Conservation (phyloP, 2,329 filamentous ascomycete species). For the Septoria linicola region DNA sequence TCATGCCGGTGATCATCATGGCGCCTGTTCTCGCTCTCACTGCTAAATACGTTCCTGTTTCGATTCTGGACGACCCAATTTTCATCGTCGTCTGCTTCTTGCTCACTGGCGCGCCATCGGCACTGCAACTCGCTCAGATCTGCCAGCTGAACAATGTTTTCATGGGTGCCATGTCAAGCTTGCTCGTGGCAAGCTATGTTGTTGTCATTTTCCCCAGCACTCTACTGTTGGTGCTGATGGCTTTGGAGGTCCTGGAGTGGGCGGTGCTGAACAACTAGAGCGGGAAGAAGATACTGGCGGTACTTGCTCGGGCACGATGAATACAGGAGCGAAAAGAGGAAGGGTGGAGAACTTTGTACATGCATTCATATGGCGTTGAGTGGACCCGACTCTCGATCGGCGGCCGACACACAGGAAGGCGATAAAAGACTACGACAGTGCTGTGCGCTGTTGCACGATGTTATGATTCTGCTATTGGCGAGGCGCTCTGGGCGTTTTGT, state of each 20-base stretch:
- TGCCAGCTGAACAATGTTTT: constrained; percentile 98
- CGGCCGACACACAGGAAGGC: neutral
- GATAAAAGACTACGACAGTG: neutral
- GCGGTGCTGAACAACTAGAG: constrained; percentile 46
- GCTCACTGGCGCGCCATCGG: constrained; percentile 88
- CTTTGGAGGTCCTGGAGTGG: constrained; percentile 91
- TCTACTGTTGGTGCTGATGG: constrained; percentile 82
- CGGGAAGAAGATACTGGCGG: neutral
- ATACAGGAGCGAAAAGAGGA: neutral
- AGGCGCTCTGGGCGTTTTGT: neutral
- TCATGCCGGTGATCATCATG: constrained; percentile 89
- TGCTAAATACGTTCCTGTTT: constrained; percentile 87
- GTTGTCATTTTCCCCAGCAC: constrained; percentile 95
- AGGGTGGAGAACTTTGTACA: neutral
- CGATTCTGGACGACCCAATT: constrained; percentile 94
- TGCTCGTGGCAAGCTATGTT: constrained; percentile 95
- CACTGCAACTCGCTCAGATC: constrained; percentile 92
- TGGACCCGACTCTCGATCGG: neutral
- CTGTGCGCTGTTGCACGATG: neutral
- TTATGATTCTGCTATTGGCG: constrained; percentile 2
- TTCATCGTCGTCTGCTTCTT: constrained; percentile 98
- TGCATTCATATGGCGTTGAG: neutral
- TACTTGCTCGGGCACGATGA: neutral
- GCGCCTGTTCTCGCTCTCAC: constrained; percentile 80
- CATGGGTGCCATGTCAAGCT: constrained; percentile 87